phyloP scores from a whole-genome alignment of 495 filamentous ascomycete genomes.

The Acidiella bohemica region DNA sequence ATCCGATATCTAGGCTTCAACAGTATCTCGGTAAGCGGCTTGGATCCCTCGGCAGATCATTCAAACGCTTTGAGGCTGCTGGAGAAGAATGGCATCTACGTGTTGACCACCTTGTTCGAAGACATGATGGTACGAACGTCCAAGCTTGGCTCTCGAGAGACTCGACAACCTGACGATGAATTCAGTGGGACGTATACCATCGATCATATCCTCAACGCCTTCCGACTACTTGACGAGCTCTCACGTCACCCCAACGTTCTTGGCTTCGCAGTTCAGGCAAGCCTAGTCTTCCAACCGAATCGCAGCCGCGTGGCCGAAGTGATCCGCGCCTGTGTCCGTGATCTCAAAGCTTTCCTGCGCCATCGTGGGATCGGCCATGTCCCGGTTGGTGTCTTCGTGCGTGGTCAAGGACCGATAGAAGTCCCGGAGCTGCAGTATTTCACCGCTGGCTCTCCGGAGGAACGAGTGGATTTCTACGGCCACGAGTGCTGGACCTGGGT shows the following conservation, averaged over 20 bases:
- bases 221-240: conserved; percentile 3
- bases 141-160: too few relatives aligned
- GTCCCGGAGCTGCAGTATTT: conserved; percentile 2
- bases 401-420: neutral
- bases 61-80: conserved; percentile 2
- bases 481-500: conserved; percentile 4
- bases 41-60: conserved; percentile 1
- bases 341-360: conserved; percentile 6
- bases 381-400: conserved; percentile 1
- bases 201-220: neutral
- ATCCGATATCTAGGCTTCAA: conserved; percentile 7
- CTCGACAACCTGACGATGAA: neutral
- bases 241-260: conserved; percentile 3
- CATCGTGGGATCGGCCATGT: neutral
- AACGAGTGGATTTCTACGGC: conserved; percentile 5
- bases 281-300: too few relatives aligned
- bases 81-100: conserved; percentile 6
- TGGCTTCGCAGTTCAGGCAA: conserved; percentile 3
- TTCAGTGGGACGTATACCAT: neutral
- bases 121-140: neutral
- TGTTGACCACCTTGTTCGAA: neutral
- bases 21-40: conserved; percentile 1
- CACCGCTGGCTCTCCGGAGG: neutral
- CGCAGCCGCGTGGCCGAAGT: conserved; percentile 14
- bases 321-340: conserved; percentile 3